Conservation (phyloP, 371 early-diverging fungal genomes). For the Coemansia sp. region DNA sequence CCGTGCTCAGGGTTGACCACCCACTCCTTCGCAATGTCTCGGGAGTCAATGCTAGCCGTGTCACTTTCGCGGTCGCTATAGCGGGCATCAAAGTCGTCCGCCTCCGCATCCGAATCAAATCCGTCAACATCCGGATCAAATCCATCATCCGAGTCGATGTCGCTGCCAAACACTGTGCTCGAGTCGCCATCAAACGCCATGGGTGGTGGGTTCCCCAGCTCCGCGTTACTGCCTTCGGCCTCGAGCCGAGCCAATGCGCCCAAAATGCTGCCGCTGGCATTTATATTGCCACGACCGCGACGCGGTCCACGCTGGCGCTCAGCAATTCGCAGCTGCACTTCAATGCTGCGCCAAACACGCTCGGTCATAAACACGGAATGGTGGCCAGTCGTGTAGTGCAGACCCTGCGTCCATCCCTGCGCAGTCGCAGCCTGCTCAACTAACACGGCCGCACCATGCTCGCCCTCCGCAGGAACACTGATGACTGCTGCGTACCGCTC, state of each 20-base stretch:
- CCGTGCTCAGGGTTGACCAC: slow-evolving; percentile 23
- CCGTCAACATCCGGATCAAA: slow-evolving; percentile 20
- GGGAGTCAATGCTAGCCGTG: not conserved
- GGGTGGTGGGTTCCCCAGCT: slow-evolving; percentile 42
- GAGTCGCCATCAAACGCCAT: slow-evolving; percentile 36
- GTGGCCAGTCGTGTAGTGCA: slow-evolving; percentile 58
- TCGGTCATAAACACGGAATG: slow-evolving; percentile 69
- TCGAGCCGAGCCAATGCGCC: slow-evolving; percentile 26
- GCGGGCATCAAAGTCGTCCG: slow-evolving; percentile 22
- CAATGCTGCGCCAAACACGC: slow-evolving; percentile 75
- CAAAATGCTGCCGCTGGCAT: slow-evolving; percentile 14
- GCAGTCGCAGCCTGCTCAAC: slow-evolving; percentile 34
- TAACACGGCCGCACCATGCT: slow-evolving; percentile 48
- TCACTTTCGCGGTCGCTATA: slow-evolving; percentile 11
- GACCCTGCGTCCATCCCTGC: slow-evolving; percentile 35
- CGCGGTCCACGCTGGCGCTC: slow-evolving; percentile 57
- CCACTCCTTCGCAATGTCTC: not conserved
- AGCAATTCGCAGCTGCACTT: slow-evolving; percentile 69
- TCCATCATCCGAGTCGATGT: slow-evolving; percentile 48
- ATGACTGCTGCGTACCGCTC: slow-evolving; percentile 58
- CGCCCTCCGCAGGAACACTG: slow-evolving; percentile 1
- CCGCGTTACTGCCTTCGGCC: slow-evolving; percentile 8
- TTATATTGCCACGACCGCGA: not conserved
- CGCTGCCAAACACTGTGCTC: slow-evolving; percentile 45
- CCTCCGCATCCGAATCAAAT: slow-evolving; percentile 43